These are phyloP conservation scores for Asparagopsis taxiformis DNA, from an alignment of 31 red algal species.

Conservation along the genomic window DNA sequence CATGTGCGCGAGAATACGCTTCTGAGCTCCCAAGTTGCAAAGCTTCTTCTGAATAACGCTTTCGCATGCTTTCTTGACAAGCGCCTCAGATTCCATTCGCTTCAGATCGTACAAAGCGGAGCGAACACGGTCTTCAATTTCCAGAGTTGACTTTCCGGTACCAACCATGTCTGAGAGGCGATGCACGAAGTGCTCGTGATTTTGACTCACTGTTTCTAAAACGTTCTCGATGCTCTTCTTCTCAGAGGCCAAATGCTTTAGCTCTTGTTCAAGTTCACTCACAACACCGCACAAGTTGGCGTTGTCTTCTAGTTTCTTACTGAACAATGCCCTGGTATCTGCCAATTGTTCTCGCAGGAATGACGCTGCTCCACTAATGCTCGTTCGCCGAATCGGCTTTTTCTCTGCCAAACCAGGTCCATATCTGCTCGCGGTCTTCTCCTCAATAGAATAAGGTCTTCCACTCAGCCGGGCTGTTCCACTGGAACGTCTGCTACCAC, in stretches of 20 bases:
- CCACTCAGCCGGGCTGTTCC: no score
- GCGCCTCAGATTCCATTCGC: neutral
- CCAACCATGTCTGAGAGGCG: constrained; percentile 22
- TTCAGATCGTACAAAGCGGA: constrained; percentile 5
- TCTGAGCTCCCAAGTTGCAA: constrained; percentile 30
- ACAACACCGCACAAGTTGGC: constrained; percentile 38
- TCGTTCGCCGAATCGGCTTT: neutral
- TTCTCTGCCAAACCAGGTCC: neutral
- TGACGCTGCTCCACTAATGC: constrained; percentile 14
- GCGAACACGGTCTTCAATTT: constrained; percentile 33
- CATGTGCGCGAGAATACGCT: constrained; percentile 32
- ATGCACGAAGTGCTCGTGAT: constrained; percentile 17
- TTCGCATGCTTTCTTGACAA: neutral
- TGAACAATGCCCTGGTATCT: constrained; percentile 32
- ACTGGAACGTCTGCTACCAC: neutral
- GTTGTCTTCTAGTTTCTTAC: constrained; percentile 43
- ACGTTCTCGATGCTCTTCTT: constrained; percentile 21
- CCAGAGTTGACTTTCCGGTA: constrained; percentile 18
- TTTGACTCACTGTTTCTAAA: constrained; percentile 13
- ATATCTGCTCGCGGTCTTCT: neutral
- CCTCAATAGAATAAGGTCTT: neutral
- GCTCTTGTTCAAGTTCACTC: constrained; percentile 31
- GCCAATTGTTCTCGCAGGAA: constrained; percentile 47
- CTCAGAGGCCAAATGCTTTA: constrained; percentile 13
- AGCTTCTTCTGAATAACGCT: neutral